Conservation (phyloP, 148 eudicot species). For the Rhododendron mucronatum region DNA sequence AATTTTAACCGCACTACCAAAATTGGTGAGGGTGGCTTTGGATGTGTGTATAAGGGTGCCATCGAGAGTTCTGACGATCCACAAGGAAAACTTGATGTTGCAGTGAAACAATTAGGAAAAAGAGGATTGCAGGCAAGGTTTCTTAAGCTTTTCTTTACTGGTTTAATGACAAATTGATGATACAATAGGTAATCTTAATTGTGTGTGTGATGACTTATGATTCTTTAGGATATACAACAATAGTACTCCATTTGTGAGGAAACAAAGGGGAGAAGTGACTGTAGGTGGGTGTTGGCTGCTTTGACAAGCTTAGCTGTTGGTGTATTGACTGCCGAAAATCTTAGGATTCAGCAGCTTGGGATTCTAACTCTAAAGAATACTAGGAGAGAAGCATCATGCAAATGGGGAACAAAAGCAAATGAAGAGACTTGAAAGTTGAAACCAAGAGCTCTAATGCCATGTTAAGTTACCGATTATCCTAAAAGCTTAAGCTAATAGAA, state of each 20-base stretch:
- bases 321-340: background rate
- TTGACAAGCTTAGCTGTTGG: background rate
- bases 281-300: background rate
- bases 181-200: background rate
- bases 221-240: background rate
- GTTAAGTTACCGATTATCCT: background rate
- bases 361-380: background rate
- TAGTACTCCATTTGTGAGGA: background rate
- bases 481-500: background rate
- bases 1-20: conserved; percentile 56
- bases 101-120: conserved; percentile 85
- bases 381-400: background rate
- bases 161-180: background rate
- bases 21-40: conserved; percentile 96
- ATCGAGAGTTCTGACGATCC: conserved; percentile 60
- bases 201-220: background rate
- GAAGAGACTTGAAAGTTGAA: background rate
- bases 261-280: background rate
- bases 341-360: background rate
- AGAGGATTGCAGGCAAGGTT: conserved; percentile 80
- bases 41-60: conserved; percentile 70
- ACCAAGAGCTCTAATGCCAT: background rate
- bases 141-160: conserved; percentile 2
- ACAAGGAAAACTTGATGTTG: conserved; percentile 51
- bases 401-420: background rate